Evolutionary conservation across 139 green algal genomes (phyloP), one percentile per base, ranked within the genome.

Genomic region (Deuterostichococcus epilithicus): DNA sequence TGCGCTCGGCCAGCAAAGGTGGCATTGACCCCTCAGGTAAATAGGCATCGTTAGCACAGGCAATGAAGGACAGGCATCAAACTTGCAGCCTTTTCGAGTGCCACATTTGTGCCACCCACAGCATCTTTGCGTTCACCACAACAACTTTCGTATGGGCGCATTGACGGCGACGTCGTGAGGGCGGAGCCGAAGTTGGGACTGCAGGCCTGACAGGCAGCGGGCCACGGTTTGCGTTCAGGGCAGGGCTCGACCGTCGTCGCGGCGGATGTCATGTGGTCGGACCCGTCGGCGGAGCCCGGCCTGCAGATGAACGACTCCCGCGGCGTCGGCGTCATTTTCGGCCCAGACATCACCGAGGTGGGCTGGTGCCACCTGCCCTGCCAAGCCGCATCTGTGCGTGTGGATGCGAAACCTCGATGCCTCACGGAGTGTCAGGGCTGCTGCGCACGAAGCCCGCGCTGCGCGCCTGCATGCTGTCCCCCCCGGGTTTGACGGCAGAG

Each of bases 241-340:
- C 42, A 79, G 65, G 88, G 89, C 73, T 36, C 68, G 28, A 85
- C 82, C 1, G 47, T 73, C 5, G 67, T 97, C 5, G 90, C 94
- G 2, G 78, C 88, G 1, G 94, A 99, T 76, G 90, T 99, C 65
- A 82, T 99, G 75, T 99, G 96, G 96, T 94, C 85, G 1, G 96
- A 99, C 79, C 95, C 94, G 1, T 78, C 85, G 36, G 69, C 68
- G 23, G 74, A 82, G 22, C 80, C 85, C 8, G 94, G 93, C 8
- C 79, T 99, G 30, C 22, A 68, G 15, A 25, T 74, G 15, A 99
- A 99, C 80, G 72, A 88, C 1, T 68, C 78, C 35, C 86, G 96
- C 1, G 95, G 93, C 13, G 88, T 99, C 34, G 96, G 96, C 34
- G 86, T 96, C 36, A 45, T 91, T 0, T 99, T 97, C 86, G 96